Evolutionary conservation across 805 yeast species (phyloP), one percentile per base, ranked within the genome.

Genomic region (Zygoascus bituminiphila): DNA sequence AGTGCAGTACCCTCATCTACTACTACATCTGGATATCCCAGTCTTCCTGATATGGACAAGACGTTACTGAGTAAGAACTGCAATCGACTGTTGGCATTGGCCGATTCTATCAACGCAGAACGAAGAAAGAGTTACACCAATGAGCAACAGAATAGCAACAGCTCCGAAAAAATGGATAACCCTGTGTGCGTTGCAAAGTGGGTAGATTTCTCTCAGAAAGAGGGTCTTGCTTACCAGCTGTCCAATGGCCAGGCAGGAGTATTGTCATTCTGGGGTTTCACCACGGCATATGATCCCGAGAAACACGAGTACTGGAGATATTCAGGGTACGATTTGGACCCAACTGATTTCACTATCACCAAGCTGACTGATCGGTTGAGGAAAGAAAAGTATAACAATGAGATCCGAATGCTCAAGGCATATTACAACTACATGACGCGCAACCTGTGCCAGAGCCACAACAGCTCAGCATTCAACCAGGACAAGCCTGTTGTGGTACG

Each of bases 161-260:
- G 9, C 7, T 33, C 41, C 9, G 23, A 35, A 2, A 33, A 22
- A 9, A 33, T 33, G 20, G 23, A 15, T 38, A 17, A 15, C 12
- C 57, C 50, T 3, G 47, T 53, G 79, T 77, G 86, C 51, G 80
- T 91, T 39, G 84, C 94, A 52, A 89, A 91, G 63, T 93, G 99
- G 99, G 98, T 94, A 24, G 99, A 93, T 64, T 93, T 91, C 64
- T 84, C 96, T 23, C 88, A 89, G 68, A 88, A 84, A 64, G 94
- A 91, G 66, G 98, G 98, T 1, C 82, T 93, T 62, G 86, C 96
- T 4, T 93, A 91, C 64, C 96, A 93, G 62, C 70, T 93, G 49
- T 85, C 91, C 19, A 84, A 88, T 42, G 93, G 91, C 5, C 44
- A 22, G 17, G 44, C 22, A 7, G 44, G 35, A 10, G n/a, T 22